Evolutionary conservation across 805 yeast species (phyloP).

Genomic region (Metschnikowia cubensis): DNA sequence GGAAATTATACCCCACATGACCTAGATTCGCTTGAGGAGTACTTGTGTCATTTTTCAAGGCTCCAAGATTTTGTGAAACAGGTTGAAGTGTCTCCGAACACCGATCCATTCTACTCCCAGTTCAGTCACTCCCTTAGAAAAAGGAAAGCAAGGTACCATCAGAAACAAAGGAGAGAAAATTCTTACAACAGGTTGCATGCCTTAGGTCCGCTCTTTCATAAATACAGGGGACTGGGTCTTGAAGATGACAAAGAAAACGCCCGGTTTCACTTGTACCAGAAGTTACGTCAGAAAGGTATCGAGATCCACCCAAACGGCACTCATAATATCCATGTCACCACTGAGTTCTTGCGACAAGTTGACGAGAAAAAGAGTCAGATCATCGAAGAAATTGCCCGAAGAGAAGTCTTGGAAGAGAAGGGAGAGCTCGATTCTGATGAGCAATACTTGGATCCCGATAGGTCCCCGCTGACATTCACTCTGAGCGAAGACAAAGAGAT

Average conservation of each 20-base stretch:
- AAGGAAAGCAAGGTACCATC: background rate
- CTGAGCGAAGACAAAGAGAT: background rate
- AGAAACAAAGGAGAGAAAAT: background rate
- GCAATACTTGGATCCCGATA: background rate
- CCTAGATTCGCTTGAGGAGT: conserved; percentile 15
- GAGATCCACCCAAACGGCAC: conserved; percentile 2
- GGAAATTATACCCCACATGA: conserved; percentile 9
- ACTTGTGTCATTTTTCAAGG: conserved; percentile 12
- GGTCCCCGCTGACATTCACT: background rate
- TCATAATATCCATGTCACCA: conserved; percentile 2
- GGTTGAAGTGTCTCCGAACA: background rate
- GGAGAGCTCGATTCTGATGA: no score
- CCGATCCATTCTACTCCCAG: background rate
- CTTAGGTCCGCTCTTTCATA: background rate
- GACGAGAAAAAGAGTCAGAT: background rate
- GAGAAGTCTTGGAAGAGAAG: background rate
- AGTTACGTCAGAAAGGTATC: conserved; percentile 1
- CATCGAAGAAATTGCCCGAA: background rate
- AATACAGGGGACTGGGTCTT: background rate
- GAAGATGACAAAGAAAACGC: background rate
- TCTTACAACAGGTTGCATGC: background rate
- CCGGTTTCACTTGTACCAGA: conserved; percentile 1
- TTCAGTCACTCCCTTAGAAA: background rate
- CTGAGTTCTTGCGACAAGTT: background rate
- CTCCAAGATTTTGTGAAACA: conserved; percentile 5